Evolutionary conservation across 257 asterid species (phyloP).

Genomic region (Ligustrum vulgare): DNA sequence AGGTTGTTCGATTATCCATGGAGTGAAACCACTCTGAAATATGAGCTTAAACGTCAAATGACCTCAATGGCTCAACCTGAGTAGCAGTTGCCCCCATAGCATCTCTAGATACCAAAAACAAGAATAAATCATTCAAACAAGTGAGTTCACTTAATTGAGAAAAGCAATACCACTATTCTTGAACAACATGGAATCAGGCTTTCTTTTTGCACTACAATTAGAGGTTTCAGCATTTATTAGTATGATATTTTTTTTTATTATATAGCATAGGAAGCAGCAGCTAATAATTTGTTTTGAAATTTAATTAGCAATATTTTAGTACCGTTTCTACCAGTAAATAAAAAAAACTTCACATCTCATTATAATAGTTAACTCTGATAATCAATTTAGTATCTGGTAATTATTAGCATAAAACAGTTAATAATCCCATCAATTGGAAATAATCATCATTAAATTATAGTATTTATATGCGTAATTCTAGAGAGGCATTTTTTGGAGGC

Average conservation of each 20-base stretch:
- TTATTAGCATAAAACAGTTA: not conserved
- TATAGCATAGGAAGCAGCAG: constrained; percentile 4
- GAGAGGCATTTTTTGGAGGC: too few relatives aligned
- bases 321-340: not conserved
- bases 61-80: not conserved
- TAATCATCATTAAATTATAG: not conserved
- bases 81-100: constrained; percentile 9
- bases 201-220: not conserved
- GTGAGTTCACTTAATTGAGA: not conserved
- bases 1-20: not conserved
- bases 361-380: not conserved
- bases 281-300: not conserved
- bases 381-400: not conserved
- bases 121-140: not conserved
- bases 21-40: not conserved
- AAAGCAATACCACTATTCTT: not conserved
- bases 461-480: too few relatives aligned
- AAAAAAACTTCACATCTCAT: constrained; percentile 10
- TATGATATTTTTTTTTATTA: not conserved
- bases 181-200: not conserved
- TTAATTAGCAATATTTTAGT: not conserved
- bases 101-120: not conserved
- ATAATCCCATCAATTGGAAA: not conserved
- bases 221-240: not conserved
- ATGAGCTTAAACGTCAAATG: not conserved